A percentile compares a stretch with the other conserved stretches of the same genome.
These are phyloP conservation scores for Pythium guiyangense DNA, from an alignment of 352 stramenopile genomes.

Conservation along the genomic window DNA sequence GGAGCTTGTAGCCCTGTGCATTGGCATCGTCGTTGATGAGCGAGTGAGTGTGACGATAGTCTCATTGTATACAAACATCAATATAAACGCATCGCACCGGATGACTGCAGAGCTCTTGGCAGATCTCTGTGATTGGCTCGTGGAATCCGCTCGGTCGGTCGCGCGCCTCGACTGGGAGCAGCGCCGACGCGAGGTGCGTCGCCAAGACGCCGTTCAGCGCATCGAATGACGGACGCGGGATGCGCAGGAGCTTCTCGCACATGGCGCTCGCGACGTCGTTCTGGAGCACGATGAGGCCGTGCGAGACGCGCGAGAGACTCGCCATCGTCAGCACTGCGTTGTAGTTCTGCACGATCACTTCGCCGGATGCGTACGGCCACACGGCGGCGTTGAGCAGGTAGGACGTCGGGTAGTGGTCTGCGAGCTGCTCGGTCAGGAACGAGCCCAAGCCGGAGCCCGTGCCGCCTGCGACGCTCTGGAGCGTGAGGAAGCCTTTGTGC, in stretches of 20 bases:
- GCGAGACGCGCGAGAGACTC: constrained; percentile 45
- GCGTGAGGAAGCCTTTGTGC: constrained; percentile 60
- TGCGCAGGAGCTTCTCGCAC: constrained; percentile 49
- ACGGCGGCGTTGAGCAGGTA: constrained; percentile 71
- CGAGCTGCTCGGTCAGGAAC: constrained; percentile 69
- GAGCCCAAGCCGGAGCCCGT: constrained; percentile 86
- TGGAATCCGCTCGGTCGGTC: constrained; percentile 1
- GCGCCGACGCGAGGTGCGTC: constrained; percentile 46
- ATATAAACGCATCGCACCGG: constrained; percentile 21
- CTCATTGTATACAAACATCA: background rate
- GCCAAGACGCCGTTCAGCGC: constrained; percentile 63
- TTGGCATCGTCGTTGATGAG: background rate
- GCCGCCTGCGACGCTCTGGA: constrained; percentile 85
- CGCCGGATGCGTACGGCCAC: constrained; percentile 78
- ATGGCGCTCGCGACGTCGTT: constrained; percentile 62
- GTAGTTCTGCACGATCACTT: constrained; percentile 90
- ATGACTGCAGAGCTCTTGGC: constrained; percentile 49
- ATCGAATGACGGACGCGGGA: constrained; percentile 53
- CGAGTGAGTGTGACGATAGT: background rate
- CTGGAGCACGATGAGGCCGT: constrained; percentile 68
- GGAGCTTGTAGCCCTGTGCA: constrained; percentile 56
- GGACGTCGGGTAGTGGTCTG: constrained; percentile 51
- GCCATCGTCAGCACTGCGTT: constrained; percentile 87
- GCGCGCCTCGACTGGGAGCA: constrained; percentile 29
- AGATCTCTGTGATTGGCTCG: constrained; percentile 35